Evolutionary conservation across 1,139 yeast species (phyloP), one percentile per base, ranked within the genome.

Genomic region (Hyphopichia pseudoburtonii): DNA sequence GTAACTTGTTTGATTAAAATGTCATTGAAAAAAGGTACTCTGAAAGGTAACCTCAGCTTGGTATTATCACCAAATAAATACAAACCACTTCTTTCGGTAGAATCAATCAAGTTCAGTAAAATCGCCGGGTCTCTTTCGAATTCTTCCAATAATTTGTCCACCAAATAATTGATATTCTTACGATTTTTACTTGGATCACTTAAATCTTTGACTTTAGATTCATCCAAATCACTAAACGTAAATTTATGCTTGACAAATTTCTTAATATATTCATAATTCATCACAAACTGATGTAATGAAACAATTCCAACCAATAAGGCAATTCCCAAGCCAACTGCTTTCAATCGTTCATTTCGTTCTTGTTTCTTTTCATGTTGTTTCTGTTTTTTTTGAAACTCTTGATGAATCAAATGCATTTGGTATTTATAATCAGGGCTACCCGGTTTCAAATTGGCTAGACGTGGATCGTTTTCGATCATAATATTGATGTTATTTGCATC

Each of bases 1-100:
- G 68, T 65, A n/a, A 88, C 77, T 51, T 81, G 85, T 32, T 74
- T 68, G 32, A 89, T 59, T 14, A 68, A 51, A 62, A 73, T 71
- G 31, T 76, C 75, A 50, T 89, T 88, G 50, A 90, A 88, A 48
- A 69, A 75, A 1, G 70, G 65, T 5, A 85, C 57, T 51, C 95
- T 68, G 19, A 74, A 52, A 1, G 96, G 95, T 15, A 72, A 57
- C 43, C 71, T 74, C 24, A 65, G 61, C 5, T 59, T 60, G 18
- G 61, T 57, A 3, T 53, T 51, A 16, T 58, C 62, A 1, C 77
- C 77, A 47, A 59, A 64, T 10, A 68, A 41, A 46, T 71, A 71
- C 25, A 71, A 54, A 0, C 77, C 77, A 2, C 66, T 42, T 4
- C 42, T 47, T 11, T 52, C 43, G 4, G 39, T 40, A 5, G 73